Conservation (phyloP, 768 basidiomycete genomes). For the Lactifluus pinguis region DNA sequence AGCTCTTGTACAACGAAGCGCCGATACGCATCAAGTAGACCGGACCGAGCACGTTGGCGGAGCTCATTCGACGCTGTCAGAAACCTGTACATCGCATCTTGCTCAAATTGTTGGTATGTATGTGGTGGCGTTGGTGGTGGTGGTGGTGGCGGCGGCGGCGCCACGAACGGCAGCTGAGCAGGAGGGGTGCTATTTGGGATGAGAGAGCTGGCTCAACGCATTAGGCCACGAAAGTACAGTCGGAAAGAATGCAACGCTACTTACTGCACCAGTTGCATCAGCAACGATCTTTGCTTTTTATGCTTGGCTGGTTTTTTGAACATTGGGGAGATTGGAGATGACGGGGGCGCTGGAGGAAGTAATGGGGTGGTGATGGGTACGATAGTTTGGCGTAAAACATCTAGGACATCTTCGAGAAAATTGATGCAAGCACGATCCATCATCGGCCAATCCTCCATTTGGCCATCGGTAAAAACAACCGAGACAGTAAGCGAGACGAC, state of each 20-base stretch:
- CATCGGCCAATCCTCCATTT: conserved; percentile 40
- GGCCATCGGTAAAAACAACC: conserved; percentile 53
- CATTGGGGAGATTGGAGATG: conserved; percentile 20
- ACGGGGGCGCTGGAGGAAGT: conserved; percentile 18
- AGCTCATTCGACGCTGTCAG: conserved; percentile 31
- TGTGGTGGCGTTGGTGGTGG: neutral
- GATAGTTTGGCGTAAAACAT: conserved; percentile 41
- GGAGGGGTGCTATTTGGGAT: conserved; percentile 4
- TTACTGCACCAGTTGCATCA: conserved; percentile 57
- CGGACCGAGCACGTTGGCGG: conserved; percentile 55
- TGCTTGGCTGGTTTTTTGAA: conserved; percentile 38
- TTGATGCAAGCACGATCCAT: conserved; percentile 31
- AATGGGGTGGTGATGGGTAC: conserved; percentile 33
- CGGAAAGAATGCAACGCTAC: conserved; percentile 25
- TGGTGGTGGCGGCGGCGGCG: conserved; percentile 22
- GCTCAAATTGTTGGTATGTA: conserved; percentile 9
- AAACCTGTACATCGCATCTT: conserved; percentile 12
- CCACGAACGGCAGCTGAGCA: neutral
- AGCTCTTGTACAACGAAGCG: conserved; percentile 51
- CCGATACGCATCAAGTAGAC: conserved; percentile 59
- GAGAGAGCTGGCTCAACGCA: conserved; percentile 14
- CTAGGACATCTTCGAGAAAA: conserved; percentile 41
- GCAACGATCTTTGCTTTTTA: conserved; percentile 61
- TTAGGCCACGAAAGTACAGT: neutral
- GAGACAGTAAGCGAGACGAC: conserved; percentile 36